Percentiles rank a stretch among this genome's conserved stretches.
Conservation (phyloP, 2,329 filamentous ascomycete species). For the Davidsoniella neocaledoniae region DNA sequence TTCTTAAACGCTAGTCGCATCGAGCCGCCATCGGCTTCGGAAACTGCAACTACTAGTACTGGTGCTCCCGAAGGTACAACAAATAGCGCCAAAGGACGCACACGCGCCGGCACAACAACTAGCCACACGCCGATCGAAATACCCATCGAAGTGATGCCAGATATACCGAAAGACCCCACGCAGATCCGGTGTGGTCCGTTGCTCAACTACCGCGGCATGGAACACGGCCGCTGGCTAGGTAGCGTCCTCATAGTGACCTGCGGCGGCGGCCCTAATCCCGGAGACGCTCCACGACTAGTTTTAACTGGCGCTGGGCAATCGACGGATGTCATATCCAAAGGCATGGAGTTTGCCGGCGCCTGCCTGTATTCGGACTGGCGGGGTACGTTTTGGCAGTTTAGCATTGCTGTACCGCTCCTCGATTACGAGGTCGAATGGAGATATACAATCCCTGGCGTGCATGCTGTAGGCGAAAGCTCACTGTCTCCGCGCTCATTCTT, state of each 20-base stretch:
- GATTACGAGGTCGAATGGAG: constrained; percentile 57
- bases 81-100: neutral
- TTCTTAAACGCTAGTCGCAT: constrained; percentile 40
- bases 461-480: constrained; percentile 40
- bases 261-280: constrained; percentile 32
- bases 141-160: constrained; percentile 12
- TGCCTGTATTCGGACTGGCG: constrained; percentile 47
- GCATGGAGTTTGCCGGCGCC: constrained; percentile 28
- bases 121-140: constrained; percentile 32
- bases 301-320: constrained; percentile 5
- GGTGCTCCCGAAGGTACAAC: constrained; percentile 21
- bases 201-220: constrained; percentile 63
- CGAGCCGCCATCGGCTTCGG: constrained; percentile 21
- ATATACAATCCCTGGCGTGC: constrained; percentile 54
- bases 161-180: constrained; percentile 26
- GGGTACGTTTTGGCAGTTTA: constrained; percentile 89
- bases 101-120: constrained; percentile 21
- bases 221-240: constrained; percentile 60
- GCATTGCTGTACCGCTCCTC: constrained; percentile 60
- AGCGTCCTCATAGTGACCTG: constrained; percentile 71
- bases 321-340: neutral
- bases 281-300: constrained; percentile 5
- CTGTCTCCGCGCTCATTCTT: constrained; percentile 56
- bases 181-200: constrained; percentile 57
- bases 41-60: neutral